These are phyloP conservation scores for Diplotaxis tenuifolia DNA, from an alignment of 345 rosid species.

Conservation along the genomic window DNA sequence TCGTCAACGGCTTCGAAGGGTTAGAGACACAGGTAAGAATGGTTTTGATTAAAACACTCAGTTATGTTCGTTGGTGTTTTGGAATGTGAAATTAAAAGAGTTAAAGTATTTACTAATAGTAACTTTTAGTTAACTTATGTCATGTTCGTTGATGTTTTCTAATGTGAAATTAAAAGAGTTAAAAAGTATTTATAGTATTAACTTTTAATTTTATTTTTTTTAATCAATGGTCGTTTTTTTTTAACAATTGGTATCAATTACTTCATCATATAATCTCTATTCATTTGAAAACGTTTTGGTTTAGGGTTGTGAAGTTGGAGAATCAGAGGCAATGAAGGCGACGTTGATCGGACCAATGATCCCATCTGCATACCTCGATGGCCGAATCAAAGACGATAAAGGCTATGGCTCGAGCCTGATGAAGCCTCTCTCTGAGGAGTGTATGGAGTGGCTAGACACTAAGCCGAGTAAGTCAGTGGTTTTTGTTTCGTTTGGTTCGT, in stretches of 20 bases:
- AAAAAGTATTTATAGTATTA: too few species aligned
- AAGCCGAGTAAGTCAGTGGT: conserved; percentile 50
- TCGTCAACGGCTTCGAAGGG: conserved; percentile 53
- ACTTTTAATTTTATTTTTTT: too few species aligned
- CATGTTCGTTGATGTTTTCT: not conserved
- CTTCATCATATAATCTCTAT: too few species aligned
- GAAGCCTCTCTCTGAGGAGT: conserved; percentile 59
- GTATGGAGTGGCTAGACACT: conserved; percentile 57
- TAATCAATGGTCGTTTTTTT: too few species aligned
- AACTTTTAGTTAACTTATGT: too few species aligned
- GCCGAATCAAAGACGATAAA: conserved; percentile 47
- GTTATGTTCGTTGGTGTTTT: too few species aligned
- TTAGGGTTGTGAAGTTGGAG: conserved; percentile 42
- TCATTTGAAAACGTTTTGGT: too few species aligned
- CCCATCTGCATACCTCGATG: conserved; percentile 58
- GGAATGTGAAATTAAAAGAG: too few species aligned
- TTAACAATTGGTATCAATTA: too few species aligned
- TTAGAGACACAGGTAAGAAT: conserved; percentile 57
- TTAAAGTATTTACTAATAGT: too few species aligned
- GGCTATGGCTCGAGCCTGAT: conserved; percentile 70
- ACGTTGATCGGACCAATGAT: conserved; percentile 75
- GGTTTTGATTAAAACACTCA: too few species aligned
- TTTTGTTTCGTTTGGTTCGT: conserved; percentile 69
- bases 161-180: too few species aligned
- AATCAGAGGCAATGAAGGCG: conserved; percentile 51